These are phyloP conservation scores for Naganishia sp. DNA, from an alignment of 1,284 basidiomycete genomes.

Conservation along the genomic window DNA sequence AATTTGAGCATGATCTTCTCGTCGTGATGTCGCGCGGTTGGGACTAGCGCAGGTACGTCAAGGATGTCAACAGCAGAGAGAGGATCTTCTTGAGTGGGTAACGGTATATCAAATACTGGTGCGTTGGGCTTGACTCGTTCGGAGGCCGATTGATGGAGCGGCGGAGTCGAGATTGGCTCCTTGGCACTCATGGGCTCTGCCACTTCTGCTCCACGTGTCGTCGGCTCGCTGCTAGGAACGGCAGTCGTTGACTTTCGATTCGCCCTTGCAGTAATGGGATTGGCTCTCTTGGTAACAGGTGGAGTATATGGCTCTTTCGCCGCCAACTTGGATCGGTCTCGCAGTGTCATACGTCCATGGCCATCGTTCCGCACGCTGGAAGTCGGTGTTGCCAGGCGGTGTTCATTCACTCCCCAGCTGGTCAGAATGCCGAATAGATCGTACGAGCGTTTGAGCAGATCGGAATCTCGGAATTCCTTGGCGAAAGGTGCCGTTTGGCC, in stretches of 20 bases:
- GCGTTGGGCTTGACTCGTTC: background rate
- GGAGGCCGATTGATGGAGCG: background rate
- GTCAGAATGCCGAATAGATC: slow-evolving; percentile 13
- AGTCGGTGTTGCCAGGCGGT: background rate
- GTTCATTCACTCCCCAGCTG: background rate
- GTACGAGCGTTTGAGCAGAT: slow-evolving; percentile 1
- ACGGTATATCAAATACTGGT: background rate
- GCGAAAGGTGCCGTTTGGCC: slow-evolving; percentile 22
- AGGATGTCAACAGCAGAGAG: background rate
- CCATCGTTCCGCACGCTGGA: background rate
- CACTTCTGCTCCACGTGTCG: background rate
- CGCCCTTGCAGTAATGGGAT: background rate
- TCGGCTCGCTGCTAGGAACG: background rate
- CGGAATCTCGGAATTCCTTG: slow-evolving; percentile 11
- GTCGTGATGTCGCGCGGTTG: background rate
- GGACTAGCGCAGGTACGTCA: background rate
- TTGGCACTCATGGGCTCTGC: background rate
- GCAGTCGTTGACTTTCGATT: background rate
- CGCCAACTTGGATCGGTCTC: slow-evolving; percentile 12
- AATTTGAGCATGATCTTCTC: slow-evolving; percentile 20
- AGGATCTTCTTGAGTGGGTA: background rate
- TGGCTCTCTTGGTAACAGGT: background rate
- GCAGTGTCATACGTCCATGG: slow-evolving; percentile 10
- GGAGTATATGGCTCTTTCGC: slow-evolving; percentile 12
- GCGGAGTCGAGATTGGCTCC: background rate